Percentiles rank a stretch among this genome's conserved stretches.
Conservation (phyloP, 73 alveolate species). For the Symbiodinium pilosum region DNA sequence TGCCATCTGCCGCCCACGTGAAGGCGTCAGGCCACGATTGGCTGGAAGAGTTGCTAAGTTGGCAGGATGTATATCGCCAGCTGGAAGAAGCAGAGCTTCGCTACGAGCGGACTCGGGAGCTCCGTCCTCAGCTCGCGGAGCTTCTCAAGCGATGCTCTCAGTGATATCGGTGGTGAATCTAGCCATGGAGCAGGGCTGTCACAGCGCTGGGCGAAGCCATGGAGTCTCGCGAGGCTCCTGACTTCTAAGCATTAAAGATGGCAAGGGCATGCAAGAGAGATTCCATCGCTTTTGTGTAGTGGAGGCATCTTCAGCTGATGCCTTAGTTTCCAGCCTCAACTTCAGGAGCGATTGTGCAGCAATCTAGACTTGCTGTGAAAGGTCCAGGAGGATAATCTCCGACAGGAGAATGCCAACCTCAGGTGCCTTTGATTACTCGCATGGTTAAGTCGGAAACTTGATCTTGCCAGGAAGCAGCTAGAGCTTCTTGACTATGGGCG, state of each 20-base stretch:
- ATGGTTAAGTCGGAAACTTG: no score
- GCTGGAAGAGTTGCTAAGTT: neutral
- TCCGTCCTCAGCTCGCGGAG: neutral
- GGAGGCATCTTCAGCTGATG: no score
- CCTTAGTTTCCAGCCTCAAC: no score
- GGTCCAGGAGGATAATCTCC: neutral
- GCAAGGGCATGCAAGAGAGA: no score
- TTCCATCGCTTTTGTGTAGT: no score
- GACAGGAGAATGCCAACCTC: conserved; percentile 3
- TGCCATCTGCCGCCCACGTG: neutral
- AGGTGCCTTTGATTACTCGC: neutral
- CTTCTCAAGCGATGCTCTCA: no score
- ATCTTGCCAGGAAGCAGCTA: conserved; percentile 33
- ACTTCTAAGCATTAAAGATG: no score
- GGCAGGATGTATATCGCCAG: conserved; percentile 24
- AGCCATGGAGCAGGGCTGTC: neutral
- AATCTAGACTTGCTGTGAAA: neutral
- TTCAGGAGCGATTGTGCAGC: no score
- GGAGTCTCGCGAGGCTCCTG: neutral
- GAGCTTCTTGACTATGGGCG: conserved; percentile 49
- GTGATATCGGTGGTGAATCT: no score
- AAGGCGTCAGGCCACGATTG: neutral
- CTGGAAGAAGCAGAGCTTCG: conserved; percentile 35
- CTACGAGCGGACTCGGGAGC: conserved; percentile 28
- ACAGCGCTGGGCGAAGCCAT: conserved; percentile 15